phyloP scores from a whole-genome alignment of 306 rosid genomes.

The Inga laurina region DNA sequence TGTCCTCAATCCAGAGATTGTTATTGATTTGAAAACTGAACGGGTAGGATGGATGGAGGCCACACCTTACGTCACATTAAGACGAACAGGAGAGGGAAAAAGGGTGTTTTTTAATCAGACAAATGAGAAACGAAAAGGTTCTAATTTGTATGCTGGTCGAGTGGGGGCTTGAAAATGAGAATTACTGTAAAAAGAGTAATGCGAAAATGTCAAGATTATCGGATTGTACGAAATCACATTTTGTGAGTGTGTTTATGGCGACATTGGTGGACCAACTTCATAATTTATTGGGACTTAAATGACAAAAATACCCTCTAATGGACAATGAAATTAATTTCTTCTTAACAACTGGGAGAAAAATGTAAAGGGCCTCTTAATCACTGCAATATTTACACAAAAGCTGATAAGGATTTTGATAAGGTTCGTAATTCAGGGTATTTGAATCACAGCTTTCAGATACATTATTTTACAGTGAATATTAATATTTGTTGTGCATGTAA shows the following conservation, averaged over 20 bases:
- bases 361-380: background rate
- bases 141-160: background rate
- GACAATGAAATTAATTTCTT: background rate
- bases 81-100: background rate
- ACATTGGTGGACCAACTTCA: background rate
- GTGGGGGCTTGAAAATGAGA: conserved; percentile 5
- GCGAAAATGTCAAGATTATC: background rate
- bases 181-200: background rate
- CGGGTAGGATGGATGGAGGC: conserved; percentile 20
- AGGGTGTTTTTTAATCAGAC: background rate
- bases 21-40: background rate
- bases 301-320: conserved; percentile 4
- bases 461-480: background rate
- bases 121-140: background rate
- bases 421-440: background rate
- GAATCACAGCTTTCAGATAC: background rate
- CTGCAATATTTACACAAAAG: background rate
- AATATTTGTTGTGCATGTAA: background rate
- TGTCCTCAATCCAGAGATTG: background rate
- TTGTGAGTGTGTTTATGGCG: background rate
- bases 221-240: background rate
- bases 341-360: background rate
- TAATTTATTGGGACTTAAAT: background rate
- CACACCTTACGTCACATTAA: background rate
- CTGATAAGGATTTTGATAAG: background rate